Evolutionary conservation across 2,329 filamentous ascomycete species (phyloP).

Genomic region (Cladobotryum protrusum): DNA sequence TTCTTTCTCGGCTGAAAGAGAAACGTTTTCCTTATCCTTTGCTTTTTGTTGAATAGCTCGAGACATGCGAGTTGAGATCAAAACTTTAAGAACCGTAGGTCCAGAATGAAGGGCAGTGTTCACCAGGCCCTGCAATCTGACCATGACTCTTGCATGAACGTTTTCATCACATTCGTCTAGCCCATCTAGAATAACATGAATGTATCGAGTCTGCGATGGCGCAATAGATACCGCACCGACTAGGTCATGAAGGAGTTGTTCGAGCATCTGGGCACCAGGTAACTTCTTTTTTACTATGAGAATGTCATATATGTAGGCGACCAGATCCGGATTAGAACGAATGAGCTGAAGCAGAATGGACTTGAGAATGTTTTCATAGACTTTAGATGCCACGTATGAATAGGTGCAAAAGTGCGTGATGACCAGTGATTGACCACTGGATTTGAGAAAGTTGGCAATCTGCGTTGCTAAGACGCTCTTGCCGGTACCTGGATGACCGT

Average conservation of each 20-base stretch:
- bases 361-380: conserved; percentile 27
- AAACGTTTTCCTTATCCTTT: conserved; percentile 1
- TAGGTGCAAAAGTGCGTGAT: conserved; percentile 30
- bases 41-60: background rate
- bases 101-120: background rate
- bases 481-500: conserved; percentile 29
- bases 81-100: background rate
- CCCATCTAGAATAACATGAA: conserved; percentile 3
- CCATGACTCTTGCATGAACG: background rate
- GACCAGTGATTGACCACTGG: conserved; percentile 13
- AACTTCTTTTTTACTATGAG: conserved; percentile 7
- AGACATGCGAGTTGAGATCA: background rate
- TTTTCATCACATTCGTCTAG: conserved; percentile 1
- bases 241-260: conserved; percentile 1
- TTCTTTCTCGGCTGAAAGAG: background rate
- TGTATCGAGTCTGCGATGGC: background rate
- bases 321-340: conserved; percentile 13
- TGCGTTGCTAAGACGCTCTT: conserved; percentile 30
- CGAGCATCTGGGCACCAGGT: background rate
- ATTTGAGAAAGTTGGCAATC: conserved; percentile 23
- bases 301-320: conserved; percentile 21
- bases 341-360: conserved; percentile 27
- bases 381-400: conserved; percentile 22
- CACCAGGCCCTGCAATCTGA: background rate
- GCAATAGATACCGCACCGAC: background rate